These are phyloP conservation scores for Pleurotus ostreatus DNA, from an alignment of 768 basidiomycete genomes.

Conservation along the genomic window DNA sequence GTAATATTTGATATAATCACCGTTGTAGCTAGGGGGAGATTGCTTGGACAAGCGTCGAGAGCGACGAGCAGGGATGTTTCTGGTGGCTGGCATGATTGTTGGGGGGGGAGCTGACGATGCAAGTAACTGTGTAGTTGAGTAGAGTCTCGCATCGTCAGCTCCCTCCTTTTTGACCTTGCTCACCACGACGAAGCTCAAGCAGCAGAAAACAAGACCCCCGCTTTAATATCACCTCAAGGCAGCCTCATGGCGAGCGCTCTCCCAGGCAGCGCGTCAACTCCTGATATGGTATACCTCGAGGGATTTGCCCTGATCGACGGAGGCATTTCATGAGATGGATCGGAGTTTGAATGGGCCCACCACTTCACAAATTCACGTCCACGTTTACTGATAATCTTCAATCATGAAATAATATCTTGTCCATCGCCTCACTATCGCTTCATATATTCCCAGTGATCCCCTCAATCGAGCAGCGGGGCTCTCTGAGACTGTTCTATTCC, in stretches of 20 bases:
- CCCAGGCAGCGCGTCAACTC: neutral
- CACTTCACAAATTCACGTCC: slow-evolving; percentile 8
- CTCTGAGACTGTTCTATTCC: no score
- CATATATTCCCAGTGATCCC: no score
- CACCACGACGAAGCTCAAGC: slow-evolving; percentile 1
- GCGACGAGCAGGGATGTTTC: slow-evolving; percentile 24
- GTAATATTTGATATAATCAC: slow-evolving; percentile 13
- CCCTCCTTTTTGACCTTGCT: slow-evolving; percentile 6
- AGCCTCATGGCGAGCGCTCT: slow-evolving; percentile 5
- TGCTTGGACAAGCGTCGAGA: slow-evolving; percentile 42
- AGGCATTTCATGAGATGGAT: neutral
- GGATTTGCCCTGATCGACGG: slow-evolving; percentile 3
- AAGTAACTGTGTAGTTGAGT: neutral
- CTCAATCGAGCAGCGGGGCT: no score
- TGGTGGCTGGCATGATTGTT: slow-evolving; percentile 12
- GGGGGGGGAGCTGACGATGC: slow-evolving; percentile 1
- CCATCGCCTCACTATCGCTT: no score
- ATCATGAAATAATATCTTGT: neutral
- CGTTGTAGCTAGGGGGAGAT: slow-evolving; percentile 29
- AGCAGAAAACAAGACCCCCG: slow-evolving; percentile 10
- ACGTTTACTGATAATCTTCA: slow-evolving; percentile 3
- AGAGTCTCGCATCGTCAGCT: neutral
- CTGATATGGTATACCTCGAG: slow-evolving; percentile 1
- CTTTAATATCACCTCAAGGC: slow-evolving; percentile 10
- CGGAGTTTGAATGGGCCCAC: slow-evolving; percentile 1